Base-by-base conservation (phyloP, 1,284 basidiomycete species). In the Boletus sp. region DNA sequence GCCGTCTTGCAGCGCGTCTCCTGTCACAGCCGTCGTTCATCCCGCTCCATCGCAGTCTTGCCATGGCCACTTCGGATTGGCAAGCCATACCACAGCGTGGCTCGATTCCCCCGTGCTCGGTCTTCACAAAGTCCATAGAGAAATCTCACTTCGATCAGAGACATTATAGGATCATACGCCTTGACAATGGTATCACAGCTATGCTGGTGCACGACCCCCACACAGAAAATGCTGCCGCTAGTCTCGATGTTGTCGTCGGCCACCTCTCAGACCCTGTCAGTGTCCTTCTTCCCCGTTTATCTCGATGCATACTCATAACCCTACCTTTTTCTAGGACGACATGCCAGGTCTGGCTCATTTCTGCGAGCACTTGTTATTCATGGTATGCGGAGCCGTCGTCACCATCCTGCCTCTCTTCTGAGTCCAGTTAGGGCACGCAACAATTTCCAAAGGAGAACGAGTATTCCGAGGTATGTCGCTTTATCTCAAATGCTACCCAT, bases 321-420 rank as follows among this genome's bases (percentile, higher is more conserved):
- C 34, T 5, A 8, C 17, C 34, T 30, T 36, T n/a, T 5, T 45
- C 44, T 42, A 91, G 87, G 80, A 78, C 62, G 89, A 92, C 62
- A 87, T 92, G 77, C 88, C 88, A 14, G 92, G 93, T 35, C 76
- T 93, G 37, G 91, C 92, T 46, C 91, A 94, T 68, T 93, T 92
- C 61, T 92, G 94, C 71, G 95, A 99, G 68, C 95, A 99, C 69
- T 68, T 99, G 46, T 73, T 97, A 56, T 99, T 99, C 71, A 90
- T 99, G 89, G 91, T 91, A 57, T 61, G 76, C 57, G 1, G 5
- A 32, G 35, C 36, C 42, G 27, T 41, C 41, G 4, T 23, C 41
- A 12, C 32, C 20, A 16, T 40, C 10, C 8, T 20, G 32, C 26
- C 12, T 48, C 44, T 44, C 45, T 46, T 49, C 26, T 44, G 42